Evolutionary conservation across 1,284 basidiomycete species (phyloP), one percentile per base, ranked within the genome.

Genomic region (Phellopilus nigrolimitatus): DNA sequence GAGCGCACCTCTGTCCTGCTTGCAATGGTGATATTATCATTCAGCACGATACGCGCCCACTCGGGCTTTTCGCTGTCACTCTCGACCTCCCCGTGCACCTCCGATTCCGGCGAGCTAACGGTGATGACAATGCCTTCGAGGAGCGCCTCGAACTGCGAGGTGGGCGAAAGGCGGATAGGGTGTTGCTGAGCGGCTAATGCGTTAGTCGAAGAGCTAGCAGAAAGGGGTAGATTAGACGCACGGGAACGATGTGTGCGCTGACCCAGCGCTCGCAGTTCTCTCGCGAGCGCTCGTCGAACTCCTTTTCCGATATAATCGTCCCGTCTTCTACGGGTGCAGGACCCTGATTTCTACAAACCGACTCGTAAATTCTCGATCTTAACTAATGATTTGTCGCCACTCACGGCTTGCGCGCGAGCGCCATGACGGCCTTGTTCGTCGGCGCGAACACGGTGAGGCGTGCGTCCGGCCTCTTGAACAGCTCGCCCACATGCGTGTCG

Each of bases 401-500:
- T 66, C 66, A 90, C 82, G 88, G 88, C 67, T 89, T 90, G 58
- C 79, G 69, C 2, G 76, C 65, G 31, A 90, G 68, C 3, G 80
- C 79, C 77, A 90, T 84, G n/a, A 91, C 78, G 4, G 87, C 88
- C 66, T 83, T 86, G 65, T 91, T 90, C 13, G 81, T 84, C 1
- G 88, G 88, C 8, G 80, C 85, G 41, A 91, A 71, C 10, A 90
- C 48, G 0, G 86, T 88, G 51, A 69, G 63, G n/a, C 67, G 67
- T 1, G 61, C 59, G 39, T 60, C 58, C 5, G 59, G 39, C 27
- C 75, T 68, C 9, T 64, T 63, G 49, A 89, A 75, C 8, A 72
- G 69, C 31, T 65, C 60, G 61, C 80, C 82, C n/a, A 82, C 59
- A 58, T 78, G 71, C 2, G 80, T 70, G 60, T 89, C 86, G 2